phyloP scores from a whole-genome alignment of 2,329 filamentous ascomycete species.

The Xylariaceae sp. region DNA sequence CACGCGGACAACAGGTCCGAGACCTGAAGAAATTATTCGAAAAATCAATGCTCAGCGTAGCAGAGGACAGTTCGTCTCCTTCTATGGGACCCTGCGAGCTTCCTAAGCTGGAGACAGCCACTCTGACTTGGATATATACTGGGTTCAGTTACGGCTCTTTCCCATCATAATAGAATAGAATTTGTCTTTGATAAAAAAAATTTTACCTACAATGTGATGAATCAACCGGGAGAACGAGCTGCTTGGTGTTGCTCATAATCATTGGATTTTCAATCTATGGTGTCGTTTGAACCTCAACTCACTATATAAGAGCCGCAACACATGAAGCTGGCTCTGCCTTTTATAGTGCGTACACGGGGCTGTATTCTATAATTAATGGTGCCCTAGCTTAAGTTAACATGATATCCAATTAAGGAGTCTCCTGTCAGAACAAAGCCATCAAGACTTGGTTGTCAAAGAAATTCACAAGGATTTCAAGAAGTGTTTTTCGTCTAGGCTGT shows the following conservation, averaged over 20 bases:
- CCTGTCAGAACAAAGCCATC: neutral
- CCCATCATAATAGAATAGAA: neutral
- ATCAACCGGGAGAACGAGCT: too few relatives aligned
- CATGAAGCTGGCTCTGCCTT: too few relatives aligned
- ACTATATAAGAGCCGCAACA: too few relatives aligned
- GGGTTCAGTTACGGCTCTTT: conserved; percentile 27
- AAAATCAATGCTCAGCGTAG: conserved; percentile 35
- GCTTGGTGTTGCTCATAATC: too few relatives aligned
- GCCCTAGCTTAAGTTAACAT: too few relatives aligned
- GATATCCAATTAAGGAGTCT: too few relatives aligned
- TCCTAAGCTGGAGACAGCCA: conserved; percentile 40
- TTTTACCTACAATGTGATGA: too few relatives aligned
- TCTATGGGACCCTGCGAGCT: conserved; percentile 25
- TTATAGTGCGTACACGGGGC: too few relatives aligned
- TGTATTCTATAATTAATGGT: too few relatives aligned
- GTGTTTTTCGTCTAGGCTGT: neutral
- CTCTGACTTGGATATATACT: conserved; percentile 42
- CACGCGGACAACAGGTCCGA: conserved; percentile 37
- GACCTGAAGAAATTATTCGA: conserved; percentile 40
- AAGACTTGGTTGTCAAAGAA: neutral
- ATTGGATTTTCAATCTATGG: too few relatives aligned
- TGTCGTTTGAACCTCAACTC: neutral
- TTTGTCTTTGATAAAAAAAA: too few relatives aligned
- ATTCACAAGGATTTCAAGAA: neutral
- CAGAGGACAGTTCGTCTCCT: conserved; percentile 22